Evolutionary conservation across 1,284 basidiomycete species (phyloP), one percentile per base, ranked within the genome.

Genomic region (Vanrija pseudolonga): DNA sequence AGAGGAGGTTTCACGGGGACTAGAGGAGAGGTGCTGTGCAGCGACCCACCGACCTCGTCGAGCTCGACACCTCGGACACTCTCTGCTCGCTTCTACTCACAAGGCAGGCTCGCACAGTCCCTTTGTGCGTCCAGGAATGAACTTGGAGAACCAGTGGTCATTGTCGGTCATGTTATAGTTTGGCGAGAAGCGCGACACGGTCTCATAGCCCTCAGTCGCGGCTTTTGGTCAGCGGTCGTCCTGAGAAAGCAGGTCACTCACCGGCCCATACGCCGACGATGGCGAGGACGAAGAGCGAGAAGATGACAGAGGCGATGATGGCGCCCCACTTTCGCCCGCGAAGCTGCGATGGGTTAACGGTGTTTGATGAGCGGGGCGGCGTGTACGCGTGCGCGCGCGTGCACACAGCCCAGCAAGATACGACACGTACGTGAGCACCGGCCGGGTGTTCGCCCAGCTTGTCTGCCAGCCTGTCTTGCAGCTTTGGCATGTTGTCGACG

Each of bases 61-160:
- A 14, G 32, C 32, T 32, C 32, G 6, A 15, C 14, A 12, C 32
- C 14, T n/a, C n/a, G n/a, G n/a, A n/a, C 32, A 32, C 39, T 18
- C 11, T 39, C 39, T 8, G n/a, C n/a, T 12, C 32, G 26, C 26
- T 15, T 9, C 12, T 12, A 56, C 55, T 52, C 39, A 56, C 55
- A 54, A 60, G 2, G 58, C 58, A 9, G 58, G 58, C 55, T 60
- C 51, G 47, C 58, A 60, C 6, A 60, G 49, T 4, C 45, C 44
- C 6, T 50, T 52, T 9, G 51, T 45, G 6, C 55, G 51, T 1
- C 45, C 46, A 1, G 58, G 58, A 19, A 56, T 60, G 37, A 60
- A 60, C 52, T 60, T 57, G 18, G 58, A 53, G 47, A 57, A 60
- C 58, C 58, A 60, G 52, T 60, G 58, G 47, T 57, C 58, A 37